Base-by-base conservation (phyloP, 176 grass and related monocot genomes). In the Zoysia japonica region DNA sequence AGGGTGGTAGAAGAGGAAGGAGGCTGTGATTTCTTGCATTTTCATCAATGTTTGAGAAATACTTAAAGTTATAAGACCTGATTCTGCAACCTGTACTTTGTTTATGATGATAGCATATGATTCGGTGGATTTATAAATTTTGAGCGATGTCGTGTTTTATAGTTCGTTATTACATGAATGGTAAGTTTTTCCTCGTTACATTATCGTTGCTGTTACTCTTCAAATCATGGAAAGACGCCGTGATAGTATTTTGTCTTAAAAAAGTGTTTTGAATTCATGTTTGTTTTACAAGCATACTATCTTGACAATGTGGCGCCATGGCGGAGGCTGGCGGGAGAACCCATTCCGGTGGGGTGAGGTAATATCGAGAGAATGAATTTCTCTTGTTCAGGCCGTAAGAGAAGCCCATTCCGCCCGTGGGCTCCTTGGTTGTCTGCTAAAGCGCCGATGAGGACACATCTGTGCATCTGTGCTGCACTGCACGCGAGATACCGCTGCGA, bases 1-100 rank as follows among this genome's bases (percentile, higher is more conserved):
- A 97, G 93, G 93, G 88, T 87, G 93, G 93, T 13, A 89, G 90
- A 52, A 97, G 90, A 84, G 93, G 93, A 70, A 91, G 90, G 65
- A 92, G 93, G 89, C 79, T 96, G 85, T 96, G 85, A 84, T 68
- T 84, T 73, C n/a, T 55, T 68, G 15, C 28, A 68, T 10, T 71
- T 20, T 43, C 50, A 28, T 43, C 42, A 28, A 6, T 8, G 11
- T 42, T 53, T 50, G 68, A 65, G 47, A 61, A 48, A 15, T 36
- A 56, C 37, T n/a, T 28, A 28, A 66, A 54, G 38, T 61, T 74
- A 80, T 63, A 54, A 48, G 46, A 65, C 28, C 16, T 56, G 15
- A 12, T 44, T 16, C 5, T 69, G 46, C 54, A 79, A 65, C 40
- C 19, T 76, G 86, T 63, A 46, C 16, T 79, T 56, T 13, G 55